phyloP scores from a whole-genome alignment of 1,284 basidiomycete genomes.

The Ganoderma sinense region DNA sequence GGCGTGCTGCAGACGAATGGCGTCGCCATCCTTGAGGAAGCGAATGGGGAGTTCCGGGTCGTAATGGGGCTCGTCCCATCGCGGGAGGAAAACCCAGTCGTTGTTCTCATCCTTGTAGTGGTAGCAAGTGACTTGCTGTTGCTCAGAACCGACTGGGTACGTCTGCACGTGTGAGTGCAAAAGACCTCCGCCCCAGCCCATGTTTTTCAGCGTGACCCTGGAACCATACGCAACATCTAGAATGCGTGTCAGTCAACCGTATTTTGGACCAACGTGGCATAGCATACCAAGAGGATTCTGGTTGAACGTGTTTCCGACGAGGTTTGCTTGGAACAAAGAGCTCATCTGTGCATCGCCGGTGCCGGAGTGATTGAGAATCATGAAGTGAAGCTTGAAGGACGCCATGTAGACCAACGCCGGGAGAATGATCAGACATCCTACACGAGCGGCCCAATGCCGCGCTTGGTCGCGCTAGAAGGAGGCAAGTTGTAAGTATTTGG shows the following conservation, averaged over 20 bases:
- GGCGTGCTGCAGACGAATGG: conserved; percentile 83
- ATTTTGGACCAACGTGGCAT: neutral
- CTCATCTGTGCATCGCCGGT: conserved; percentile 99
- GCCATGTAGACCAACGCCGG: conserved; percentile 93
- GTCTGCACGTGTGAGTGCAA: conserved; percentile 97
- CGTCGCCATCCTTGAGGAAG: conserved; percentile 82
- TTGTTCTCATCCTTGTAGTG: conserved; percentile 99
- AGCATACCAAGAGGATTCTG: conserved; percentile 81
- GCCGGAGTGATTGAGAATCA: conserved; percentile 93
- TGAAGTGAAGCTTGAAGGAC: conserved; percentile 96
- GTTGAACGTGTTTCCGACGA: conserved; percentile 93
- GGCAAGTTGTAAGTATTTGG: neutral
- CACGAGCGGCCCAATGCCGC: conserved; percentile 91
- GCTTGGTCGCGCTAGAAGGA: conserved; percentile 75
- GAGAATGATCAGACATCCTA: conserved; percentile 87
- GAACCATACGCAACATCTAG: conserved; percentile 92
- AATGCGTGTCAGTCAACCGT: neutral
- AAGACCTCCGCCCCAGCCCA: conserved; percentile 96
- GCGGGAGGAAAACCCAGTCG: conserved; percentile 86
- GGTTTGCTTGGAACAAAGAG: conserved; percentile 97
- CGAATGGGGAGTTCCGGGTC: conserved; percentile 72
- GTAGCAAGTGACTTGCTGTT: conserved; percentile 99
- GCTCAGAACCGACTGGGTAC: conserved; percentile 91
- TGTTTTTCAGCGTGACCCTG: conserved; percentile 94
- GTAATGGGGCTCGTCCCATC: conserved; percentile 78